Conservation (phyloP, 148 eudicot species). For the Salicornia ramosissima region DNA sequence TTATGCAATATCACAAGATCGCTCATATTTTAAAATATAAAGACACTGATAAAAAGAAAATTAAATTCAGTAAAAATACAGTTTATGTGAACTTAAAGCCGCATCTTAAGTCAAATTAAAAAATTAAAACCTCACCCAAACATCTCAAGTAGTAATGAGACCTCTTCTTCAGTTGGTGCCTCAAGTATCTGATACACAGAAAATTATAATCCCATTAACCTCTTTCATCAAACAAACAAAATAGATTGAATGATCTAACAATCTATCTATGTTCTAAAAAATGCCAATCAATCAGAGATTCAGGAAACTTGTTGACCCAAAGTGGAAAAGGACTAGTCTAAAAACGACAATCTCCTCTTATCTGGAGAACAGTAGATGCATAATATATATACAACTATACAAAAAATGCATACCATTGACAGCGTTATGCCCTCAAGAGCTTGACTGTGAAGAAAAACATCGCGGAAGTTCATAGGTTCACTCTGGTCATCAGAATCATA, state of each 20-base stretch:
- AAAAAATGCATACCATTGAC: constrained; percentile 69
- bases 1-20: too few species aligned
- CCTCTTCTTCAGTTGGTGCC: constrained; percentile 89
- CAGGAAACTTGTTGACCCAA: background rate
- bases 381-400: too few species aligned
- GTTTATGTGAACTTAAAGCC: background rate
- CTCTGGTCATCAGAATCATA: constrained; percentile 79
- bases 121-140: constrained; percentile 48
- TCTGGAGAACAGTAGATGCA: background rate
- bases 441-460: constrained; percentile 90
- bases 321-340: background rate
- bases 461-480: constrained; percentile 86
- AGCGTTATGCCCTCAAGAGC: constrained; percentile 95
- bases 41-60: background rate
- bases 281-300: background rate
- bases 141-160: constrained; percentile 69
- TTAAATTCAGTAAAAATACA: background rate
- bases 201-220: constrained; percentile 14
- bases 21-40: too few species aligned
- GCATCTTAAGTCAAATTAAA: background rate
- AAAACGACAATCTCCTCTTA: background rate
- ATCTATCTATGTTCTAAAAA: background rate
- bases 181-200: constrained; percentile 69
- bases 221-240: constrained; percentile 12
- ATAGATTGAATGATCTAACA: background rate